Percentiles rank a stretch among this genome's conserved stretches.
Conservation (phyloP, 345 rosid genomes). For the Aquilaria yunnanensis region DNA sequence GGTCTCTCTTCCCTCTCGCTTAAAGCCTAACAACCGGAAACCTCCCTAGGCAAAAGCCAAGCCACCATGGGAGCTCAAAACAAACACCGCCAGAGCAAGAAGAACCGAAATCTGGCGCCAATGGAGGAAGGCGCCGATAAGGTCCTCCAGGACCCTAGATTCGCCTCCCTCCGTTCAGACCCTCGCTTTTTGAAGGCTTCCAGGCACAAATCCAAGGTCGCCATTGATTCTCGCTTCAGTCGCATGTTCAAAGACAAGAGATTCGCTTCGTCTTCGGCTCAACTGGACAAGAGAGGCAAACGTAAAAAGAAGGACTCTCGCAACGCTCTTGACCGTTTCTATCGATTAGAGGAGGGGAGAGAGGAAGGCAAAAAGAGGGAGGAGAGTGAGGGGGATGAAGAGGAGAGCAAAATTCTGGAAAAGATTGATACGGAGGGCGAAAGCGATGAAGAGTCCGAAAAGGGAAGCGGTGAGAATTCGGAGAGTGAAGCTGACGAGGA, state of each 20-base stretch:
- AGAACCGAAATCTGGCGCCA: not conserved
- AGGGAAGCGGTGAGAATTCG: slow-evolving; percentile 16
- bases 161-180: slow-evolving; percentile 60
- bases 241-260: slow-evolving; percentile 50
- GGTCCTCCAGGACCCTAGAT: slow-evolving; percentile 59
- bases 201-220: slow-evolving; percentile 54
- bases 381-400: slow-evolving; percentile 13
- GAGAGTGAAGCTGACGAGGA: slow-evolving; percentile 26
- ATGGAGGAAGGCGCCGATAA: slow-evolving; percentile 13
- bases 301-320: slow-evolving; percentile 36
- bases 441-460: slow-evolving; percentile 10
- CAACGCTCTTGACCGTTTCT: slow-evolving; percentile 56
- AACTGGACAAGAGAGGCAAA: slow-evolving; percentile 76
- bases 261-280: slow-evolving; percentile 50
- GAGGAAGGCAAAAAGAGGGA: slow-evolving; percentile 5
- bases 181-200: slow-evolving; percentile 82
- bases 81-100: slow-evolving; percentile 16
- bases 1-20: no score
- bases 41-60: no score
- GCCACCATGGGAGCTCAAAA: slow-evolving; percentile 33
- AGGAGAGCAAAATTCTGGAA: slow-evolving; percentile 25
- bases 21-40: no score
- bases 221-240: slow-evolving; percentile 70
- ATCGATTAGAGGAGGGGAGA: slow-evolving; percentile 31
- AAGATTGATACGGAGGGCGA: not conserved